These are phyloP conservation scores for Colletotrichum plurivorum DNA, from an alignment of 2,329 filamentous ascomycete genomes.

Conservation along the genomic window DNA sequence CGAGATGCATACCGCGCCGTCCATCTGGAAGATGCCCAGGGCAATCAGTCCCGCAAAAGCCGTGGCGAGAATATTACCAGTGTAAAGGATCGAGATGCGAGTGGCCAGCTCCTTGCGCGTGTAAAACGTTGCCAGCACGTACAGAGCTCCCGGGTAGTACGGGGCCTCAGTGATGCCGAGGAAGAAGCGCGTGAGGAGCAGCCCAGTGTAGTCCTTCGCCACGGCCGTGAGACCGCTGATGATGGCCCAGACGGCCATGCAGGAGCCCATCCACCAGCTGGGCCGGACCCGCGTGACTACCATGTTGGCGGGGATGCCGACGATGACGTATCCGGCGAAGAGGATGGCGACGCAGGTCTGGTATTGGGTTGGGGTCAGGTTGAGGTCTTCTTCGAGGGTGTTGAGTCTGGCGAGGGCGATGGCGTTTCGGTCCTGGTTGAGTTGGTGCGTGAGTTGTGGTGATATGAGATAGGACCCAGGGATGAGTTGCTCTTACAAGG, in stretches of 20 bases:
- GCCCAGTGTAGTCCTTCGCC: constrained; percentile 44
- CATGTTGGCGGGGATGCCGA: constrained; percentile 47
- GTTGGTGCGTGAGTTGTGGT: neutral
- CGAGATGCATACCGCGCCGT: constrained; percentile 46
- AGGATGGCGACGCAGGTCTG: constrained; percentile 37
- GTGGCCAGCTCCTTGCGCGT: constrained; percentile 49
- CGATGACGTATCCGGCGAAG: constrained; percentile 45
- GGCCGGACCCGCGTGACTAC: constrained; percentile 37
- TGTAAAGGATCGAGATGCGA: constrained; percentile 47
- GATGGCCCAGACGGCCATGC: constrained; percentile 45
- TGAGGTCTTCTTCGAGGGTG: constrained; percentile 66
- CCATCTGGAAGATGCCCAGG: constrained; percentile 46
- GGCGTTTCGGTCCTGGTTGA: constrained; percentile 60
- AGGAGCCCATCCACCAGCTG: constrained; percentile 32
- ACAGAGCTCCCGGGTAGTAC: constrained; percentile 47
- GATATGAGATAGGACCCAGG: no score
- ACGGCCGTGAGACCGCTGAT: constrained; percentile 47
- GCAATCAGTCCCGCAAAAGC: constrained; percentile 48
- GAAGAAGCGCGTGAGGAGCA: constrained; percentile 46
- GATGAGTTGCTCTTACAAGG: constrained; percentile 42
- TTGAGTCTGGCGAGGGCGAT: constrained; percentile 70
- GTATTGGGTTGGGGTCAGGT: constrained; percentile 53
- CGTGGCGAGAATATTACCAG: constrained; percentile 45
- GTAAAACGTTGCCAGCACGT: constrained; percentile 49
- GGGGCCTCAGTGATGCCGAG: constrained; percentile 45